phyloP scores from a whole-genome alignment of 2,329 filamentous ascomycete species.

The Exophiala alcalophila region DNA sequence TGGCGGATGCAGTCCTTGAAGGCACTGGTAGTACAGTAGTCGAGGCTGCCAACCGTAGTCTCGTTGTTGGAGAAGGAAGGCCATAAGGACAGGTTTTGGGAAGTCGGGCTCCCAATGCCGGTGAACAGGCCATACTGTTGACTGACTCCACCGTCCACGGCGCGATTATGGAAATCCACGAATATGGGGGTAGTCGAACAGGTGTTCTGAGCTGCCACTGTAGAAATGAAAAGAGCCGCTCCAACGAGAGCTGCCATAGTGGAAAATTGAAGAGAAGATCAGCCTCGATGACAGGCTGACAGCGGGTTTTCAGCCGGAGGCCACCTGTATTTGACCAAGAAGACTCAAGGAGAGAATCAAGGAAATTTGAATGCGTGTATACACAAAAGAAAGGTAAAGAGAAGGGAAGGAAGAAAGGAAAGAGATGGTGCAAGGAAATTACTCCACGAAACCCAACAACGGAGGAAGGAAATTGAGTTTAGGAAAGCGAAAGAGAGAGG shows the following conservation, averaged over 20 bases:
- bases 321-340: neutral
- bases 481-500: constrained; percentile 5
- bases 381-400: constrained; percentile 4
- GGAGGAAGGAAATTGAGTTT: constrained; percentile 7
- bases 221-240: constrained; percentile 9
- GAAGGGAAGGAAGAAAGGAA: constrained; percentile 3
- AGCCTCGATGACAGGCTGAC: neutral
- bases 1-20: constrained; percentile 25
- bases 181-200: constrained; percentile 38
- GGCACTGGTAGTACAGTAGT: constrained; percentile 39
- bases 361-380: neutral
- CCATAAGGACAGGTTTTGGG: constrained; percentile 47
- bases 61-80: constrained; percentile 44
- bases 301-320: neutral
- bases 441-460: constrained; percentile 5
- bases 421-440: constrained; percentile 1
- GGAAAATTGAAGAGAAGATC: neutral
- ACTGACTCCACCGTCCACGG: constrained; percentile 39
- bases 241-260: constrained; percentile 16
- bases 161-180: constrained; percentile 45
- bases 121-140: constrained; percentile 48
- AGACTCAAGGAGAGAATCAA: constrained; percentile 2
- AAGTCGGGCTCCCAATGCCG: constrained; percentile 40
- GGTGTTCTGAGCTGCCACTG: constrained; percentile 12
- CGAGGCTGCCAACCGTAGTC: constrained; percentile 38